Percentiles rank a stretch among this genome's conserved stretches.
phyloP scores from a whole-genome alignment of 176 grass and related monocot genomes.

The Aegilops longissima region DNA sequence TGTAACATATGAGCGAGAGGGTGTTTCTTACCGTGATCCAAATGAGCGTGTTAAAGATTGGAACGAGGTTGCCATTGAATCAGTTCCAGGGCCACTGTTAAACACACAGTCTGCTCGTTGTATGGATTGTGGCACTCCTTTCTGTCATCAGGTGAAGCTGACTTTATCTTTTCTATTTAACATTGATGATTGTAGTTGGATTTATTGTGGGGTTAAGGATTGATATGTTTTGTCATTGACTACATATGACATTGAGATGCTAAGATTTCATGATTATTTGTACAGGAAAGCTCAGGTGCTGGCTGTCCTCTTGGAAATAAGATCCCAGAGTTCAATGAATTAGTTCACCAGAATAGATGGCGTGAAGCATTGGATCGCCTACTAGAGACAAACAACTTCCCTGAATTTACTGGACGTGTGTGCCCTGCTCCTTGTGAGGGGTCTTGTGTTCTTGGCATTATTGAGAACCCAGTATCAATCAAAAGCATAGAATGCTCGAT shows the following conservation, averaged over 20 bases:
- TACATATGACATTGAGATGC: not conserved
- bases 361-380: slow-evolving; percentile 90
- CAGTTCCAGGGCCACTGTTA: slow-evolving; percentile 75
- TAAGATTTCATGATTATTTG: slow-evolving; percentile 3
- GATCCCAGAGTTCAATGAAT: slow-evolving; percentile 97
- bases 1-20: slow-evolving; percentile 78
- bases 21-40: slow-evolving; percentile 86
- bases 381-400: slow-evolving; percentile 97
- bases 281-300: slow-evolving; percentile 90
- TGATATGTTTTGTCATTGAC: slow-evolving; percentile 6
- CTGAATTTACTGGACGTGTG: slow-evolving; percentile 97
- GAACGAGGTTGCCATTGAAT: slow-evolving; percentile 91
- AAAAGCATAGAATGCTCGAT: slow-evolving; percentile 99
- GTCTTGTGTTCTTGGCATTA: slow-evolving; percentile 97
- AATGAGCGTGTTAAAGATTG: slow-evolving; percentile 71
- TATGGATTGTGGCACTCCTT: slow-evolving; percentile 99
- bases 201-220: slow-evolving; percentile 1
- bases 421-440: slow-evolving; percentile 99
- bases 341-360: slow-evolving; percentile 96
- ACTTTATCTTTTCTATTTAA: not conserved
- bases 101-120: slow-evolving; percentile 96
- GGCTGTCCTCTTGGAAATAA: slow-evolving; percentile 99
- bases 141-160: slow-evolving; percentile 87
- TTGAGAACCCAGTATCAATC: slow-evolving; percentile 96
- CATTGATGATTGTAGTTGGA: not conserved